A percentile compares a stretch with the other conserved stretches of the same genome.
These are phyloP conservation scores for Leersia perrieri DNA, from an alignment of 176 grass and related monocot genomes.

Conservation along the genomic window DNA sequence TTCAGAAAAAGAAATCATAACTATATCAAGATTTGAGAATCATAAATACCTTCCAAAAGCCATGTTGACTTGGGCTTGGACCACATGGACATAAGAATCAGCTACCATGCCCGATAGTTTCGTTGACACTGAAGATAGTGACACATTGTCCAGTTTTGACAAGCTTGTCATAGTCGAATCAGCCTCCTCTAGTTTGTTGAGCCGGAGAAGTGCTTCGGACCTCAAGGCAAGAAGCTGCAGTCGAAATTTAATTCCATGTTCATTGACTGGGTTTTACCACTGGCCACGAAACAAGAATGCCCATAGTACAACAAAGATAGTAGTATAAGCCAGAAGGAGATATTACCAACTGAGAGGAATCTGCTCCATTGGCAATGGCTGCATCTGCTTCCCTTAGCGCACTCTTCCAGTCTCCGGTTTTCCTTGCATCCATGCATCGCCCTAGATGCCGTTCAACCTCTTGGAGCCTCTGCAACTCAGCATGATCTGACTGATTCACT, in stretches of 20 bases:
- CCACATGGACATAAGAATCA: conserved; percentile 58
- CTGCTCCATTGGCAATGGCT: conserved; percentile 49
- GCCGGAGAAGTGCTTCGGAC: conserved; percentile 71
- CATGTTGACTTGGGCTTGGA: conserved; percentile 77
- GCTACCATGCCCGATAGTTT: conserved; percentile 56
- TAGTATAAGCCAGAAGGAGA: not conserved
- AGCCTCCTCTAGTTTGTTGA: conserved; percentile 63
- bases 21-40: not conserved
- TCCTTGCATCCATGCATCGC: conserved; percentile 51
- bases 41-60: conserved; percentile 73
- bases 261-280: not conserved
- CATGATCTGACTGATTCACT: conserved; percentile 29
- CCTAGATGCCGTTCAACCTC: conserved; percentile 58
- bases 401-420: conserved; percentile 45
- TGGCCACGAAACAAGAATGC: not conserved
- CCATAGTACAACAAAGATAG: not conserved
- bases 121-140: conserved; percentile 23
- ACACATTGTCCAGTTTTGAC: conserved; percentile 32
- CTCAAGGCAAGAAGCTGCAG: conserved; percentile 68
- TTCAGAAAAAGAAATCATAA: not conserved
- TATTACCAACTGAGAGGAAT: conserved; percentile 59
- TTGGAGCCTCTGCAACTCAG: conserved; percentile 47
- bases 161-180: conserved; percentile 45
- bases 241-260: not conserved
- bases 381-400: conserved; percentile 54